A percentile compares a stretch with the other conserved stretches of the same genome.
Evolutionary conservation across 495 filamentous ascomycete genomes (phyloP).

Genomic region (Lichenothelia convexa): DNA sequence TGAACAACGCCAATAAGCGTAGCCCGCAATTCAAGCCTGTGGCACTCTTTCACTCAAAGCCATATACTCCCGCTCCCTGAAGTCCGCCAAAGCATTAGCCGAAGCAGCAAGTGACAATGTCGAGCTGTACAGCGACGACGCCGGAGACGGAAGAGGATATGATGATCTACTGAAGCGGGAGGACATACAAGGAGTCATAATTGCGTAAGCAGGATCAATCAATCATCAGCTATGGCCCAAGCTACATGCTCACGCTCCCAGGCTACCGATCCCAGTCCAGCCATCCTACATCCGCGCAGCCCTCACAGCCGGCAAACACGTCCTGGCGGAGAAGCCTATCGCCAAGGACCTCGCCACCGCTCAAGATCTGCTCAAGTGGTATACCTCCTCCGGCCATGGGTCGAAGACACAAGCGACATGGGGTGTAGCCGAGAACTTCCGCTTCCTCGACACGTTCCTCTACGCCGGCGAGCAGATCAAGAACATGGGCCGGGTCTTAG

Average conservation of each 20-base stretch:
- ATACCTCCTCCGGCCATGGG: slow-evolving; percentile 29
- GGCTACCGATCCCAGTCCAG: slow-evolving; percentile 41
- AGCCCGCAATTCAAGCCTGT: slow-evolving; percentile 31
- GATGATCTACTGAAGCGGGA: slow-evolving; percentile 41
- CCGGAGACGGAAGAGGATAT: slow-evolving; percentile 32
- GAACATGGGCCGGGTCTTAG: slow-evolving; percentile 42
- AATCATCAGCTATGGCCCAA: background rate
- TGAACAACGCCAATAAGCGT: background rate
- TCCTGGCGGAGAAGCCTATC: slow-evolving; percentile 69
- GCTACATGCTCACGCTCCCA: slow-evolving; percentile 4
- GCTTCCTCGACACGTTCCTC: slow-evolving; percentile 39
- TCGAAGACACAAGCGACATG: slow-evolving; percentile 35
- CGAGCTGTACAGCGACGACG: slow-evolving; percentile 41
- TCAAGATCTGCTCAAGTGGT: slow-evolving; percentile 42
- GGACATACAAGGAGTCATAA: slow-evolving; percentile 52
- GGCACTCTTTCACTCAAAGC: slow-evolving; percentile 18
- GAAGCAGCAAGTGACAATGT: slow-evolving; percentile 6
- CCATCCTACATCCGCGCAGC: slow-evolving; percentile 39
- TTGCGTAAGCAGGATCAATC: slow-evolving; percentile 39
- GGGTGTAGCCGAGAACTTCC: slow-evolving; percentile 60
- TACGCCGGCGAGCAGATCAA: slow-evolving; percentile 38
- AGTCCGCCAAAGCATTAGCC: slow-evolving; percentile 16
- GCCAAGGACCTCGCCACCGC: slow-evolving; percentile 47
- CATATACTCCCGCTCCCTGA: slow-evolving; percentile 23
- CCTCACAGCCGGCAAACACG: slow-evolving; percentile 56